Evolutionary conservation across 1,139 yeast genomes (phyloP).

Genomic region (Blastobotrys capitulatus): DNA sequence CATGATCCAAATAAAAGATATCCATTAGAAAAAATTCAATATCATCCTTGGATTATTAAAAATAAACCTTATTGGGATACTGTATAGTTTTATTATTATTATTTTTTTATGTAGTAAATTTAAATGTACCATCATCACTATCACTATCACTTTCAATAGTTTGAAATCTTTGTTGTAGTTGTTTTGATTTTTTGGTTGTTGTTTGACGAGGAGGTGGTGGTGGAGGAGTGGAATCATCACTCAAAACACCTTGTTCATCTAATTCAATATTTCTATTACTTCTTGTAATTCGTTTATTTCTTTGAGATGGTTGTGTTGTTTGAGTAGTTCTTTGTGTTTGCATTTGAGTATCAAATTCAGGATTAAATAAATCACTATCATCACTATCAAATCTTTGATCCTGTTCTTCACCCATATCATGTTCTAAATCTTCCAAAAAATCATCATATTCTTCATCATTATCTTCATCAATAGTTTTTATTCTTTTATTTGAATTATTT

Average conservation of each 20-base stretch:
- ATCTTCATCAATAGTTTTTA: neutral
- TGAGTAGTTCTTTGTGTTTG: neutral
- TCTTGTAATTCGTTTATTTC: neutral
- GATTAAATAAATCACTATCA: neutral
- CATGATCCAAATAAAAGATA: conserved; percentile 67
- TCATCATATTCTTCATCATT: neutral
- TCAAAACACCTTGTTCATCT: neutral
- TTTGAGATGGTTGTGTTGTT: neutral
- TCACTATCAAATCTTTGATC: neutral
- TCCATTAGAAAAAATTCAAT: conserved; percentile 52
- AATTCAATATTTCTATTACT: neutral
- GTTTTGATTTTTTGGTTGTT: too few species aligned
- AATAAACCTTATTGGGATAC: conserved; percentile 49
- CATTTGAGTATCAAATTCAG: neutral
- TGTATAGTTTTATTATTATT: neutral
- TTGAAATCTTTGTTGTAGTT: too few species aligned
- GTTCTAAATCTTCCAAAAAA: neutral
- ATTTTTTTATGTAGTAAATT: conserved; percentile 1
- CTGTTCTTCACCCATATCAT: neutral
- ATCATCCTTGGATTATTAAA: conserved; percentile 79
- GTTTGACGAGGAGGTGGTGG: too few species aligned
- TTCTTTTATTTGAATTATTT: neutral
- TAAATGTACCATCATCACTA: conserved; percentile 8
- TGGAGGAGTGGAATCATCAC: too few species aligned
- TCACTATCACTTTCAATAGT: neutral